These are phyloP conservation scores for Stachybotrys echinatus DNA, from an alignment of 2,329 filamentous ascomycete species.

Conservation along the genomic window DNA sequence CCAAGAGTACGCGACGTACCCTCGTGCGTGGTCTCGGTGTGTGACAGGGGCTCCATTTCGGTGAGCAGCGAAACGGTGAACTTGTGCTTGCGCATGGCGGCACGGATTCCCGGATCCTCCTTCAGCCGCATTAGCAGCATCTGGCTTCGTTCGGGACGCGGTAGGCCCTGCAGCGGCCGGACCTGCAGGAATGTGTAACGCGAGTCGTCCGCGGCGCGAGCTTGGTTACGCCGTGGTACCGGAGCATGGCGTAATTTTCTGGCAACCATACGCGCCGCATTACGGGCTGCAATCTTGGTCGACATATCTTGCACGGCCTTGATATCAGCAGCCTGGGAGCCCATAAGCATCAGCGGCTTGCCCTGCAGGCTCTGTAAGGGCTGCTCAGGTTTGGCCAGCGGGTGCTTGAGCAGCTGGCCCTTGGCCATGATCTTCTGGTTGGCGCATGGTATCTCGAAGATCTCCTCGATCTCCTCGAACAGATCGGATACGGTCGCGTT, in stretches of 20 bases:
- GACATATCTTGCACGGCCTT: conserved; percentile 45
- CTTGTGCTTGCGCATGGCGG: conserved; percentile 76
- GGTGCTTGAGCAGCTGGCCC: conserved; percentile 57
- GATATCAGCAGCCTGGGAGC: conserved; percentile 56
- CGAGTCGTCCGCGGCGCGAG: conserved; percentile 41
- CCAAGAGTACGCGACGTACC: conserved; percentile 72
- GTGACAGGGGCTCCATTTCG: conserved; percentile 86
- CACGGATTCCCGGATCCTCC: conserved; percentile 78
- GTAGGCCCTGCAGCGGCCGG: conserved; percentile 70
- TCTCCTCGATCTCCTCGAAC: conserved; percentile 48
- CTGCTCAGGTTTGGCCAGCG: conserved; percentile 54
- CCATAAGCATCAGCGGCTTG: conserved; percentile 62
- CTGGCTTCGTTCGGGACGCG: conserved; percentile 65
- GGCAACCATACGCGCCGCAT: conserved; percentile 32
- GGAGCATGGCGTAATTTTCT: conserved; percentile 11
- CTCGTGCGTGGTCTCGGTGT: conserved; percentile 69
- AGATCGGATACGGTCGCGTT: conserved; percentile 52
- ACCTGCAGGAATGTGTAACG: conserved; percentile 79
- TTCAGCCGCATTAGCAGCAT: conserved; percentile 70
- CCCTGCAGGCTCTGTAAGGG: conserved; percentile 41
- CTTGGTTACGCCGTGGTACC: conserved; percentile 4
- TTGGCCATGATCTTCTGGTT: conserved; percentile 70
- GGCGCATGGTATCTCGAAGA: conserved; percentile 51
- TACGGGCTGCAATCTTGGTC: conserved; percentile 41
- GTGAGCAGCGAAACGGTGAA: conserved; percentile 84